These are phyloP conservation scores for Glaciozyma martinii DNA, from an alignment of 768 basidiomycete species.

Conservation along the genomic window DNA sequence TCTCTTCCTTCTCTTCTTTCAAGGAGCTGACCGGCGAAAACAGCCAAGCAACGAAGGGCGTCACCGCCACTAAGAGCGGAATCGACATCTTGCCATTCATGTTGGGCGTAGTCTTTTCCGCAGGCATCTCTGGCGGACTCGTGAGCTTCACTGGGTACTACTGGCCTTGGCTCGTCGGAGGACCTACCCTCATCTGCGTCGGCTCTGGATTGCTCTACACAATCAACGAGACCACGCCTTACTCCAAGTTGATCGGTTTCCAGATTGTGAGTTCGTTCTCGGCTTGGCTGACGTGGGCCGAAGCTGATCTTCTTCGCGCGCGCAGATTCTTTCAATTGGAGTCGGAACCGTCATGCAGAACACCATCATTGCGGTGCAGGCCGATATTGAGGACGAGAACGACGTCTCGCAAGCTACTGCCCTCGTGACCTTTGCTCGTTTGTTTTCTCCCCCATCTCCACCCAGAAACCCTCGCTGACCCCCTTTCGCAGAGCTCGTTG, in stretches of 20 bases:
- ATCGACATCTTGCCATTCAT: slow-evolving; percentile 41
- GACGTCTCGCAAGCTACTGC: slow-evolving; percentile 40
- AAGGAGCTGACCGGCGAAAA: not conserved
- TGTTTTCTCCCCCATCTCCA: not conserved
- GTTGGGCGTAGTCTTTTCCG: slow-evolving; percentile 27
- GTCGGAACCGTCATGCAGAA: slow-evolving; percentile 41
- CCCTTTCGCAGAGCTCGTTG: no score
- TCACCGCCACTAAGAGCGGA: slow-evolving; percentile 39
- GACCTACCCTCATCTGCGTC: slow-evolving; percentile 37
- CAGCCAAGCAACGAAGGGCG: slow-evolving; percentile 32
- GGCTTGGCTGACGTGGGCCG: not conserved
- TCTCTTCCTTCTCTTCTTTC: no score
- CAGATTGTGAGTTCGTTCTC: slow-evolving; percentile 31
- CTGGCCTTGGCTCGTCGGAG: slow-evolving; percentile 37
- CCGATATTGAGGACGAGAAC: slow-evolving; percentile 38
- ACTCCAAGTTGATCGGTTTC: slow-evolving; percentile 39
- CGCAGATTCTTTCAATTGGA: slow-evolving; percentile 40
- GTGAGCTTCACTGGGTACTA: slow-evolving; percentile 38
- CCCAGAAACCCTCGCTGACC: not conserved
- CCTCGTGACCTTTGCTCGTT: slow-evolving; percentile 38
- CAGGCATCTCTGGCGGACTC: slow-evolving; percentile 36
- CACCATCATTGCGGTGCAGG: slow-evolving; percentile 42
- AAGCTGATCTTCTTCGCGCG: not conserved
- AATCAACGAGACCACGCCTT: slow-evolving; percentile 34
- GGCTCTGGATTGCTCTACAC: slow-evolving; percentile 41